phyloP scores from a whole-genome alignment of 1,284 basidiomycete genomes.

The Tremellales sp. region DNA sequence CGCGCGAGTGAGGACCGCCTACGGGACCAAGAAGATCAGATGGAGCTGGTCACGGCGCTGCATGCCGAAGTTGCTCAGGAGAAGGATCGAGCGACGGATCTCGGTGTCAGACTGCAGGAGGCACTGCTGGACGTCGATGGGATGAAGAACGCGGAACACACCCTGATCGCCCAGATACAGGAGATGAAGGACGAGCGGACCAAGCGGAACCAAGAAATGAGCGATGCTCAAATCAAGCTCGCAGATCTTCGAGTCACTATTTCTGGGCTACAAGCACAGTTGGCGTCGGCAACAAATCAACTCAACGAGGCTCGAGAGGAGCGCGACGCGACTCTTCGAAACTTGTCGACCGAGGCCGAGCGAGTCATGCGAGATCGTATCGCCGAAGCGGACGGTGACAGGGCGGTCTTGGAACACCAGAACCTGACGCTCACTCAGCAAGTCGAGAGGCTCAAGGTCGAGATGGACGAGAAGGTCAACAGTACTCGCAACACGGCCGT shows the following conservation, averaged over 20 bases:
- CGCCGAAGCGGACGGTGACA: slow-evolving; percentile 84
- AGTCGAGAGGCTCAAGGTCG: slow-evolving; percentile 36
- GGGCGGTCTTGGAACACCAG: slow-evolving; percentile 81
- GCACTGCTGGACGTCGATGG: slow-evolving; percentile 63
- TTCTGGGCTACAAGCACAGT: slow-evolving; percentile 44
- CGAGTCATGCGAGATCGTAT: slow-evolving; percentile 78
- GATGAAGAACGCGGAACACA: slow-evolving; percentile 54
- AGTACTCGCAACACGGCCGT: slow-evolving; percentile 38
- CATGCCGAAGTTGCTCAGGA: slow-evolving; percentile 53
- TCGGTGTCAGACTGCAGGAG: slow-evolving; percentile 53
- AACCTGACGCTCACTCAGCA: slow-evolving; percentile 66
- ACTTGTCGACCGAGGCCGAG: slow-evolving; percentile 75
- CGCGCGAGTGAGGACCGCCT: slow-evolving; percentile 33
- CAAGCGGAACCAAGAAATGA: slow-evolving; percentile 62
- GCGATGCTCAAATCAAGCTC: slow-evolving; percentile 65
- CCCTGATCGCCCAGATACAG: slow-evolving; percentile 54
- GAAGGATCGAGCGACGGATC: slow-evolving; percentile 56
- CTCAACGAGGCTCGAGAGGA: slow-evolving; percentile 64
- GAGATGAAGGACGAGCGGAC: slow-evolving; percentile 69
- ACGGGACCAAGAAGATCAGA: slow-evolving; percentile 32
- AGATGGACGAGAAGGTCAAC: slow-evolving; percentile 42
- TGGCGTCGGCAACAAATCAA: slow-evolving; percentile 53
- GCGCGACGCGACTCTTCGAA: slow-evolving; percentile 68
- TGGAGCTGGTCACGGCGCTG: slow-evolving; percentile 26
- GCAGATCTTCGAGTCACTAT: slow-evolving; percentile 71